These are phyloP conservation scores for Starmerella vaccinii DNA, from an alignment of 805 yeast genomes.

Conservation along the genomic window DNA sequence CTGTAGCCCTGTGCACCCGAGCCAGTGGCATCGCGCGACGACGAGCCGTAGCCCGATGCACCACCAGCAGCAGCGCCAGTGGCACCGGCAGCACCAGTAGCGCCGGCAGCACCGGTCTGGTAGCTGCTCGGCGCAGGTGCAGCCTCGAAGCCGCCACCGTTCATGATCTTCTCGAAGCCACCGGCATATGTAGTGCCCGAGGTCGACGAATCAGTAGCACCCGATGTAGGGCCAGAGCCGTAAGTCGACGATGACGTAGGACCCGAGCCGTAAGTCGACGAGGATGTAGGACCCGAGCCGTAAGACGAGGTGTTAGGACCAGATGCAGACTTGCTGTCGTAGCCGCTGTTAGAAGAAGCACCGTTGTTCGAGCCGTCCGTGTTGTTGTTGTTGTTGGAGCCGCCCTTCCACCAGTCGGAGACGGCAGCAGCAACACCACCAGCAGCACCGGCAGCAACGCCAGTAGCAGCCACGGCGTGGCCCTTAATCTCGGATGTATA, in stretches of 20 bases:
- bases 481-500: neutral
- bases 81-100: conserved; percentile 10
- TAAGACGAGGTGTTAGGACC: neutral
- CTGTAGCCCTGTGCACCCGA: conserved; percentile 26
- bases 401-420: conserved; percentile 11
- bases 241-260: neutral
- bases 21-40: neutral
- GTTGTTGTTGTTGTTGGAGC: too few relatives aligned
- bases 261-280: neutral
- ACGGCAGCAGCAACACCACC: conserved; percentile 17
- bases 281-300: neutral
- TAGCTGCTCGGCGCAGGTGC: conserved; percentile 13
- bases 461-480: conserved; percentile 12
- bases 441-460: conserved; percentile 12
- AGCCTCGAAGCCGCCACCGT: conserved; percentile 16
- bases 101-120: conserved; percentile 7
- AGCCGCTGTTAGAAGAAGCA: neutral
- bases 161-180: conserved; percentile 18
- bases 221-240: neutral
- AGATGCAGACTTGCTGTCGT: neutral
- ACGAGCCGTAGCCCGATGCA: conserved; percentile 11
- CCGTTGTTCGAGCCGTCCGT: neutral
- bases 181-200: conserved; percentile 11
- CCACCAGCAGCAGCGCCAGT: conserved; percentile 19
- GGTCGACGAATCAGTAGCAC: neutral